Conservation (phyloP, 73 alveolate genomes). For the Tetrahymena elliotti region DNA sequence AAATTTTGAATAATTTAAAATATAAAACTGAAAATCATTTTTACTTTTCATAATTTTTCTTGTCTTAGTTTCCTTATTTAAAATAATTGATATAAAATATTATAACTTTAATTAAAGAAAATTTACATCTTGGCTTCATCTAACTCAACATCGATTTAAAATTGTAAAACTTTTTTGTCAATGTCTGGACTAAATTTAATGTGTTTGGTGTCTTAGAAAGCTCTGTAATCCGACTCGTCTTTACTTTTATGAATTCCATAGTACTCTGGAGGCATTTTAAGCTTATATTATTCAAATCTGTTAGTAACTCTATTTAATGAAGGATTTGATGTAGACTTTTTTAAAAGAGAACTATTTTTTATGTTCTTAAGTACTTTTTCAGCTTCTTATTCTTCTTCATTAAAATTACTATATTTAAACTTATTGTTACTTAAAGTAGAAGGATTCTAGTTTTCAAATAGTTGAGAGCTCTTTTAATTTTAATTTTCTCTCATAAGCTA, state of each 20-base stretch:
- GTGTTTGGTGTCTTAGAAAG: background rate
- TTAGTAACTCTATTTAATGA: background rate
- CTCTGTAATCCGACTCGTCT: background rate
- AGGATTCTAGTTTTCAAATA: background rate
- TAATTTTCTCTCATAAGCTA: background rate
- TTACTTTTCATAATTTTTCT: background rate
- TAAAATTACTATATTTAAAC: background rate
- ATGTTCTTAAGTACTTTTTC: background rate
- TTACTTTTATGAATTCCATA: background rate
- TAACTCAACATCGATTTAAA: background rate
- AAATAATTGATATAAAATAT: too few relatives aligned
- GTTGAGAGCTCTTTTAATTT: background rate
- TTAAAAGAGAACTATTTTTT: background rate
- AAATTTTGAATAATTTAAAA: too few relatives aligned
- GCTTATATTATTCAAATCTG: background rate
- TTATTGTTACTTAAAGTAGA: background rate
- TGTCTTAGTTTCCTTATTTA: background rate
- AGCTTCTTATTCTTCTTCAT: background rate
- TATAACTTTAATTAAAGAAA: background rate
- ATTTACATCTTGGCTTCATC: background rate
- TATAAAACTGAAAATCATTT: too few relatives aligned
- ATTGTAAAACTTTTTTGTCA: background rate
- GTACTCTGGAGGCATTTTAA: background rate
- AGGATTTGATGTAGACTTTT: background rate
- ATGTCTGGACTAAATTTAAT: background rate